Evolutionary conservation across 2,329 filamentous ascomycete species (phyloP).

Genomic region (Aureobasidium melanogenum): DNA sequence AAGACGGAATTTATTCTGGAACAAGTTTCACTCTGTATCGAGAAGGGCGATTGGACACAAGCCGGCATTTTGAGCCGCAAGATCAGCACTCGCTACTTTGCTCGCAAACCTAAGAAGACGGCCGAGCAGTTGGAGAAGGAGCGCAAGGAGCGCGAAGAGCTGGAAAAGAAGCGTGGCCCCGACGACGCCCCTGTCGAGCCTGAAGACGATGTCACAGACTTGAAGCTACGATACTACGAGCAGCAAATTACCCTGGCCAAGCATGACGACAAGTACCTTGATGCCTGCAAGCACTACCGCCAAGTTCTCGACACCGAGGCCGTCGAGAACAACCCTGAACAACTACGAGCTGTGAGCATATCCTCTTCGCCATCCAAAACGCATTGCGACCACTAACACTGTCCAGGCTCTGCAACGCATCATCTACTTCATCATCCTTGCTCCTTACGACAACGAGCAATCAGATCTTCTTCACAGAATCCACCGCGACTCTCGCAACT

Average conservation of each 20-base stretch:
- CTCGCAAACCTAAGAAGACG: slow-evolving; percentile 84
- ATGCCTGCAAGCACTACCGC: slow-evolving; percentile 96
- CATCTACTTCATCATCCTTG: slow-evolving; percentile 94
- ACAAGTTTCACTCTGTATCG: slow-evolving; percentile 89
- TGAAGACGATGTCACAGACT: slow-evolving; percentile 84
- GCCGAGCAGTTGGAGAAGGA: slow-evolving; percentile 85
- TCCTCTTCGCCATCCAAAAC: slow-evolving; percentile 12
- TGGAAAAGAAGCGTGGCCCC: slow-evolving; percentile 69
- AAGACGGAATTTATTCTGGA: slow-evolving; percentile 99
- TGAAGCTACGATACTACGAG: slow-evolving; percentile 94
- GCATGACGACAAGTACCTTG: slow-evolving; percentile 94
- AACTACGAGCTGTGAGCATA: slow-evolving; percentile 68
- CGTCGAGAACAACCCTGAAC: slow-evolving; percentile 78
- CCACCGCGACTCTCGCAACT: slow-evolving; percentile 72
- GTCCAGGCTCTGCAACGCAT: slow-evolving; percentile 77
- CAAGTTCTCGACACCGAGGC: slow-evolving; percentile 94
- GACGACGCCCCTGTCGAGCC: slow-evolving; percentile 68
- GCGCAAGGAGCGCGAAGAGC: slow-evolving; percentile 73
- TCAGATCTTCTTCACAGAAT: slow-evolving; percentile 94
- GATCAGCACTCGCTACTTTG: slow-evolving; percentile 89
- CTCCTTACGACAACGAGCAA: slow-evolving; percentile 97
- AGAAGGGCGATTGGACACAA: slow-evolving; percentile 93
- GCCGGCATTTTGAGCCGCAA: slow-evolving; percentile 89
- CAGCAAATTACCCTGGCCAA: slow-evolving; percentile 94
- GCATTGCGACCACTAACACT: background rate